Evolutionary conservation across 176 grass and related monocot genomes (phyloP).

Genomic region (Bolboschoenus planiculmis): DNA sequence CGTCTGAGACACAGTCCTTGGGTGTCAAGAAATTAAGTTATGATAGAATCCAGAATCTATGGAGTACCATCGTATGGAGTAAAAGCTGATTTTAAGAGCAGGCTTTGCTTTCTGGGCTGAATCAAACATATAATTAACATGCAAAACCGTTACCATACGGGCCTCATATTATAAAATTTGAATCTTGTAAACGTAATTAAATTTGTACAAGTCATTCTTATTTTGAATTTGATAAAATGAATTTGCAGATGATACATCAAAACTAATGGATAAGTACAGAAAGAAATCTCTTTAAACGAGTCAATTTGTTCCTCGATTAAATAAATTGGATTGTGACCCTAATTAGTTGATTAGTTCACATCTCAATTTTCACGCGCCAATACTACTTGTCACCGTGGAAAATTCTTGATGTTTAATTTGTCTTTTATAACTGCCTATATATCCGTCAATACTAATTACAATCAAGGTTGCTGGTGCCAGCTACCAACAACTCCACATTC

Average conservation of each 20-base stretch:
- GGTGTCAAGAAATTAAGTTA: no score
- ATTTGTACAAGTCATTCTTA: no score
- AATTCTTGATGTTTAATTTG: not conserved
- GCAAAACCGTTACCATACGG: no score
- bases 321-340: not conserved
- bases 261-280: not conserved
- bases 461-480: not conserved
- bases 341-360: not conserved
- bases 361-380: not conserved
- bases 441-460: no score
- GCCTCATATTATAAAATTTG: no score
- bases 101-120: not conserved
- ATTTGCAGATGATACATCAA: no score
- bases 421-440: not conserved
- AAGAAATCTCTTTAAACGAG: not conserved
- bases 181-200: no score
- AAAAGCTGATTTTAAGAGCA: not conserved
- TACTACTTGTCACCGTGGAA: not conserved
- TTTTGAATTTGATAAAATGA: no score
- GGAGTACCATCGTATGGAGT: no score
- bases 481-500: not conserved
- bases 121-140: no score
- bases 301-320: not conserved
- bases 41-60: no score
- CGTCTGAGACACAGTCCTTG: no score